Conservation (phyloP, 2,329 filamentous ascomycete genomes). For the Fusarium nelsonii region DNA sequence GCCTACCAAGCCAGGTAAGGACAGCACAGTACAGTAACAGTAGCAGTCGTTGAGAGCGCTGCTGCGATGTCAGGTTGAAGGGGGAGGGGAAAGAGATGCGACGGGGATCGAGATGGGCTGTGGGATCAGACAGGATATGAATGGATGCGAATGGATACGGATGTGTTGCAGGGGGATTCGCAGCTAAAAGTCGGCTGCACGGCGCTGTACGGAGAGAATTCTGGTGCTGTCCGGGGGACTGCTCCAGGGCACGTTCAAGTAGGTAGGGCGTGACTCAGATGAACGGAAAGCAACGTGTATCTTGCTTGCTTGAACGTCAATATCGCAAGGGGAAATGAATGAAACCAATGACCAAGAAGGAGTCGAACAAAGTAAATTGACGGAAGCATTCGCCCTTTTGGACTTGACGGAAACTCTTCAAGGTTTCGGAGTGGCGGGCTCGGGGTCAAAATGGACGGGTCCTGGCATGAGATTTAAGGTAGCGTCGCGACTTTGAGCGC, state of each 20-base stretch:
- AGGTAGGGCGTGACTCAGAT: conserved; percentile 27
- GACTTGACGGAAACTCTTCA: conserved; percentile 15
- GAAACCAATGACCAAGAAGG: conserved; percentile 9
- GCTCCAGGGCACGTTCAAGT: conserved; percentile 6
- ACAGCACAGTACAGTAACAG: conserved; percentile 7
- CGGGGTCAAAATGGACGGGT: conserved; percentile 17
- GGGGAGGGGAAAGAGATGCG: conserved; percentile 37
- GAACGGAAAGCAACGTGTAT: conserved; percentile 3
- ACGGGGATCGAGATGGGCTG: conserved; percentile 41
- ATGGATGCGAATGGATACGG: conserved; percentile 3
- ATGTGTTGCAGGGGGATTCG: conserved; percentile 41
- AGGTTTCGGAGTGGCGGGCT: conserved; percentile 30
- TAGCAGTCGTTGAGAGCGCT: conserved; percentile 19
- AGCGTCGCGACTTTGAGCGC: conserved; percentile 17
- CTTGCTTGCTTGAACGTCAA: conserved; percentile 1
- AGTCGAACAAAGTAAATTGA: conserved; percentile 3
- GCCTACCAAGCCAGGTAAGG: conserved; percentile 33
- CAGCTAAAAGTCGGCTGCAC: conserved; percentile 34
- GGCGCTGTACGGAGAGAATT: conserved; percentile 13
- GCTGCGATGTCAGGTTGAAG: conserved; percentile 25
- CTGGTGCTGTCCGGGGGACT: conserved; percentile 6
- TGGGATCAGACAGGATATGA: conserved; percentile 33
- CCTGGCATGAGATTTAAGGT: conserved; percentile 28
- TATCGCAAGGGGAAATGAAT: conserved; percentile 1
- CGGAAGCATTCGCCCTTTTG: conserved; percentile 19